Evolutionary conservation across 805 yeast species (phyloP).

Genomic region (Blastobotrys americana): DNA sequence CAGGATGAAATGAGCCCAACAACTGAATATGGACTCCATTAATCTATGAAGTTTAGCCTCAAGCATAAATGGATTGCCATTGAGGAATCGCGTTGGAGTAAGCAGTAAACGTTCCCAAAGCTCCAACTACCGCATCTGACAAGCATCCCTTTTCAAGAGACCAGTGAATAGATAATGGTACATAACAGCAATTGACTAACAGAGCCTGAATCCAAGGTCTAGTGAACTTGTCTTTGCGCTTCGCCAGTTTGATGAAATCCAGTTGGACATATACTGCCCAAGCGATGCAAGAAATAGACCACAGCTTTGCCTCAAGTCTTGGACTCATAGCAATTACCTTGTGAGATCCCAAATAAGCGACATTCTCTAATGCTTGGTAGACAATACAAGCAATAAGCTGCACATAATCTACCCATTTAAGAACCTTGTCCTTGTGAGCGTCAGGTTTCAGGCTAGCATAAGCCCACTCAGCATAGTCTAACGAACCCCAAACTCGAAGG

Average conservation of each 20-base stretch:
- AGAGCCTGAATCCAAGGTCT: constrained; percentile 22
- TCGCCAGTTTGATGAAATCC: constrained; percentile 27
- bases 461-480: constrained; percentile 33
- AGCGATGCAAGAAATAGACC: constrained; percentile 32
- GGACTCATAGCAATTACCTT: constrained; percentile 28
- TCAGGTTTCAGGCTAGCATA: constrained; percentile 27
- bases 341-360: constrained; percentile 35
- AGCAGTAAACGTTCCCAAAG: constrained; percentile 33
- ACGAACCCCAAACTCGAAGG: constrained; percentile 32
- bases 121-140: constrained; percentile 30
- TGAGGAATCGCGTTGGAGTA: constrained; percentile 17
- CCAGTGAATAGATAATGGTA: constrained; percentile 39
- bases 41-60: no score
- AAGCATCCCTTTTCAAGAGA: constrained; percentile 32
- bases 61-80: constrained; percentile 11
- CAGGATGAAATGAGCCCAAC: no score
- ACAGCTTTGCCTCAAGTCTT: constrained; percentile 26
- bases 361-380: constrained; percentile 37
- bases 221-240: constrained; percentile 6
- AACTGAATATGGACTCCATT: no score
- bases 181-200: constrained; percentile 33
- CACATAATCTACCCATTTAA: constrained; percentile 26
- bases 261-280: constrained; percentile 36
- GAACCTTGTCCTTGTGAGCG: constrained; percentile 24
- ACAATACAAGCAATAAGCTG: constrained; percentile 32